Evolutionary conservation across 2,329 filamentous ascomycete species (phyloP).

Genomic region (Cyanodermella asteris): DNA sequence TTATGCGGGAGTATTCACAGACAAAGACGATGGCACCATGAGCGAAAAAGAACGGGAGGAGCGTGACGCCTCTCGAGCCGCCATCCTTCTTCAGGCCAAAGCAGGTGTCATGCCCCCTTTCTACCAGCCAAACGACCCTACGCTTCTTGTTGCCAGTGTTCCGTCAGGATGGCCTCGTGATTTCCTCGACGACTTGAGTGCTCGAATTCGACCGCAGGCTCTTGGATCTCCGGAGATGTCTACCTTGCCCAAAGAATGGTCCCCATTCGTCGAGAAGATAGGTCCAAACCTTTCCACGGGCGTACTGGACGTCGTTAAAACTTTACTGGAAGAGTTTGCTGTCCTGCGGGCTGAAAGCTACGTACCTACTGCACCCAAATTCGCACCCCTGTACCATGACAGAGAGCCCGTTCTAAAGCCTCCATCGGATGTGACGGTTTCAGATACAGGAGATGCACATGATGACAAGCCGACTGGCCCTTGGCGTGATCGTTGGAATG

Average conservation of each 20-base stretch:
- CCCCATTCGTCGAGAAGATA: not conserved
- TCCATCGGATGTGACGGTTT: no score
- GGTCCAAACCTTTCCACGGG: not conserved
- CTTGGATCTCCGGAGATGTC: not conserved
- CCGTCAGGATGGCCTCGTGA: slow-evolving; percentile 19
- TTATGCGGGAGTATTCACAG: no score
- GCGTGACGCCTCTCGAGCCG: not conserved
- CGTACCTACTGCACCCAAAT: no score
- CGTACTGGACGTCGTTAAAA: not conserved
- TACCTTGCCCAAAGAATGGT: not conserved
- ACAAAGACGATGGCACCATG: slow-evolving; percentile 1
- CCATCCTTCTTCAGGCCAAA: slow-evolving; percentile 6
- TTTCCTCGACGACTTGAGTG: slow-evolving; percentile 12
- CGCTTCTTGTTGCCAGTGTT: slow-evolving; percentile 17
- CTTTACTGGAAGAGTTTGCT: not conserved
- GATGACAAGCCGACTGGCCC: slow-evolving; percentile 1
- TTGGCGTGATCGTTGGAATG: slow-evolving; percentile 14
- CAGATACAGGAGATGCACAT: not conserved
- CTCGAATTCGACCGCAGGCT: slow-evolving; percentile 9
- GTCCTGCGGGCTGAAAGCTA: no score
- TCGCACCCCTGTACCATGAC: no score
- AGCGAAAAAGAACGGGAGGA: not conserved
- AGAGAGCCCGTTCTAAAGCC: no score
- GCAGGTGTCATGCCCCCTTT: slow-evolving; percentile 10
- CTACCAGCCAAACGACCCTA: slow-evolving; percentile 16